These are phyloP conservation scores for Trichoderma sp. DNA, from an alignment of 2,329 filamentous ascomycete genomes.

Conservation along the genomic window DNA sequence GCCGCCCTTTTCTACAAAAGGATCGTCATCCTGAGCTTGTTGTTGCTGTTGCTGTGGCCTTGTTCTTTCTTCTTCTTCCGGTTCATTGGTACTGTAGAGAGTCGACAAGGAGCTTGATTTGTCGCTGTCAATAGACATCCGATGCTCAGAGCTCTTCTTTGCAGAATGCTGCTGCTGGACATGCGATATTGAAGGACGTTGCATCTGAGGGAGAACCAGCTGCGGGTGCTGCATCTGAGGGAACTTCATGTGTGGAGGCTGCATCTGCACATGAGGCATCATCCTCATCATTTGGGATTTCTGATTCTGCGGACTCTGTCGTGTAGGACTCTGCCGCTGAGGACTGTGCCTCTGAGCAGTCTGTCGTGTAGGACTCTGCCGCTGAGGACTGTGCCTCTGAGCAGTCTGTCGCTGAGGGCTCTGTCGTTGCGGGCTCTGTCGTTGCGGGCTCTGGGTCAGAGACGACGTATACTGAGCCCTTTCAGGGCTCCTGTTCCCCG, in stretches of 20 bases:
- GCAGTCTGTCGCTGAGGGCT: conserved; percentile 24
- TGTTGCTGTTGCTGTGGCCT: not conserved
- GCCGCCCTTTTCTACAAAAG: conserved; percentile 38
- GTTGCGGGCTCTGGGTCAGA: conserved; percentile 23
- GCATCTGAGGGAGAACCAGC: conserved; percentile 4
- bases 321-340: conserved; percentile 5
- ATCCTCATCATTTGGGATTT: not conserved
- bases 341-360: conserved; percentile 21
- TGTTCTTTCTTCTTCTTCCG: conserved; percentile 44
- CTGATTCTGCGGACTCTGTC: conserved; percentile 27
- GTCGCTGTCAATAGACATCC: conserved; percentile 48
- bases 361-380: conserved; percentile 18
- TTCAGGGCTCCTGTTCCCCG: not conserved
- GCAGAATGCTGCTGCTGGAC: conserved; percentile 25
- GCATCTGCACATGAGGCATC: conserved; percentile 8
- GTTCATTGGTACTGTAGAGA: conserved; percentile 59
- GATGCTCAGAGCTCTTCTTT: conserved; percentile 32
- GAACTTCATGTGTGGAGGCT: conserved; percentile 1
- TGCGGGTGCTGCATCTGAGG: conserved; percentile 16
- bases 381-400: conserved; percentile 11
- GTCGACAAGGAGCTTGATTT: conserved; percentile 60
- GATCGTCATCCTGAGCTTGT: conserved; percentile 35
- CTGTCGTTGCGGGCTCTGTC: conserved; percentile 28
- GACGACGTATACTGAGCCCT: conserved; percentile 23
- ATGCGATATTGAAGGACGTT: conserved; percentile 8